Base-by-base conservation (phyloP, 208 protist species). In the Trypanosoma boissoni region DNA sequence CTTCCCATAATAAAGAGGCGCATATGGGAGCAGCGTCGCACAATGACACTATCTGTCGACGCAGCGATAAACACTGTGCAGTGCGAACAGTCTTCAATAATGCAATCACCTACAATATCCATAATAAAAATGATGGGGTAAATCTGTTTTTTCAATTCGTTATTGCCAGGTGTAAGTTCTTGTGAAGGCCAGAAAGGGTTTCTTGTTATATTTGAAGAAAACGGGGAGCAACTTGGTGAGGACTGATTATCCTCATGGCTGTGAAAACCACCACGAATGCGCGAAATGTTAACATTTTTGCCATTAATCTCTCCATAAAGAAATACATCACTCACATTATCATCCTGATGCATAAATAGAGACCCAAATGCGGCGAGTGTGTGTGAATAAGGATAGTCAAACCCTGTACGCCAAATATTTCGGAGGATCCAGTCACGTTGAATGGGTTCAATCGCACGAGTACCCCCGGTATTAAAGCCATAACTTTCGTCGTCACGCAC, bases 11-110 rank as follows among this genome's bases (percentile, higher is more conserved):
- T 10, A 45, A 88, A 74, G 10, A 91, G 44, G 14, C 55, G 51
- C 53, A 86, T 63, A 45, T 84, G 8, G 32, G 76, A 67, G 63
- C 87, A 94, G 23, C 77, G 46, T n/a, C 44, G 44, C 20, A 88
- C 50, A 27, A 70, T 61, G 16, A 91, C 52, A 29, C 46, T 79
- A 45, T 75, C 74, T 3, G 56, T 66, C 2, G 81, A 80, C 28
- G 81, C 87, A 3, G 72, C 48, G 4, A 94, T 69, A 54, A 82
- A 66, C 14, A 94, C 67, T 9, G 79, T 88, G 71, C 87, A 94
- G 45, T 71, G 31, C 31, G 75, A 78, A 61, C 87, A 94, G 48
- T 80, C 62, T 49, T 80, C 64, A 6, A 94, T 66, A 10, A 74
- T 56, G 16, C 83, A 74, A 24, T 91, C 79, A 34, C 82, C 76